Evolutionary conservation across 192 early-diverging fungal genomes (phyloP).

Genomic region (Phycomyces nitens): DNA sequence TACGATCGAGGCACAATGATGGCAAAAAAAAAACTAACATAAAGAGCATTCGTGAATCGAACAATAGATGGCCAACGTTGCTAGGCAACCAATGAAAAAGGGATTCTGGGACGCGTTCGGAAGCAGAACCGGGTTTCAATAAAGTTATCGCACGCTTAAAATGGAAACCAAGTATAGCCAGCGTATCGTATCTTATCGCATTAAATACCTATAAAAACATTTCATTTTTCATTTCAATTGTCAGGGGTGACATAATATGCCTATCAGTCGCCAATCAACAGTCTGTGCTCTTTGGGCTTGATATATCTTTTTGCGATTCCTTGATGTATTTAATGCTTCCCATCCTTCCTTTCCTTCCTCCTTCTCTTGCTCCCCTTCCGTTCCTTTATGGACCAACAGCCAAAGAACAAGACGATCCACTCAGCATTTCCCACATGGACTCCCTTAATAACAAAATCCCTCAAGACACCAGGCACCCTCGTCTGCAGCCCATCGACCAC

Average conservation of each 20-base stretch:
- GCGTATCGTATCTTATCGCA: background rate
- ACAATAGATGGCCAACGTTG: too few species aligned
- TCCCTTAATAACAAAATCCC: too few species aligned
- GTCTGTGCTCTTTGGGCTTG: background rate
- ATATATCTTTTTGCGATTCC: background rate
- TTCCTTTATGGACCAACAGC: too few species aligned
- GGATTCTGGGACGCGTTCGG: background rate
- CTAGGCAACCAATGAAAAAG: too few species aligned
- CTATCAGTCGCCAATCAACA: background rate
- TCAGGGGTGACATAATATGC: background rate
- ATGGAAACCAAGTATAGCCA: background rate
- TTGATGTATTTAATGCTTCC: background rate
- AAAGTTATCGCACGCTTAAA: background rate
- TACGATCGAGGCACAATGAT: too few species aligned
- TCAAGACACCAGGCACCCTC: too few species aligned
- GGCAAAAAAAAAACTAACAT: too few species aligned
- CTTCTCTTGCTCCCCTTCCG: too few species aligned
- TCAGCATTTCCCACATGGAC: too few species aligned
- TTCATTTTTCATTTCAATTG: constrained; percentile 1
- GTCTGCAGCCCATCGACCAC: too few species aligned
- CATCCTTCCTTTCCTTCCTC: background rate
- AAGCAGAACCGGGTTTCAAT: background rate
- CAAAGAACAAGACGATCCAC: too few species aligned
- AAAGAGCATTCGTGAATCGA: too few species aligned
- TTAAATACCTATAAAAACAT: background rate